Evolutionary conservation across 2,329 filamentous ascomycete genomes (phyloP), one percentile per base, ranked within the genome.

Genomic region (Pseudogymnoascus sp.): DNA sequence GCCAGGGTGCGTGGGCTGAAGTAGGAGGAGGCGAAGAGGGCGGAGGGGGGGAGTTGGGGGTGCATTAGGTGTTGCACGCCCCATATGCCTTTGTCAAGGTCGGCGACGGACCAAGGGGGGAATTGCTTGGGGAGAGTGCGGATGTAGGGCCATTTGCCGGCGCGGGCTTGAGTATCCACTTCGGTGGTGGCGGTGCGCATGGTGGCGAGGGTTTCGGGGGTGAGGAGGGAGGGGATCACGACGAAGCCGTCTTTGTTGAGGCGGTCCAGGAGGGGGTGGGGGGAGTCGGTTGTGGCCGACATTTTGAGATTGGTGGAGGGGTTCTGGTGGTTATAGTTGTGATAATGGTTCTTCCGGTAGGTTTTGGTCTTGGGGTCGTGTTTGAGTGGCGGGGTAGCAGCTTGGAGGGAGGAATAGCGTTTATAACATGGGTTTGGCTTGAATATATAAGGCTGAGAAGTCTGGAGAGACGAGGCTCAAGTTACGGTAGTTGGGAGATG

Each of bases 41-140:
- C 74, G 4, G 84, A 80, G 62, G 83, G 82, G 0, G 85, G 82
- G 68, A 93, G 84, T 1, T 81, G 78, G 0, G 91, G 91, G 74
- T 93, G 88, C 70, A 96, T 80, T 4, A 96, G 82, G 75, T 93
- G 89, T 79, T 96, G 91, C 2, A 96, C 88, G 66, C 91, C 91
- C 92, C 91, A 96, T 75, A 96, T 96, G 19, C 90, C 90, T 61
- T 81, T 74, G 1, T 78, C 75, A 0, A 79, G 78, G 1, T 81
- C 77, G 60, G 80, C 78, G n/a, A 79, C 79, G 4, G 83, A 79
- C 91, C 91, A 96, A 0, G 92, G 92, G 0, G 91, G 92, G 77
- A 96, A 96, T 76, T 96, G 91, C 75, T 96, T 96, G 62, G 90
- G 90, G 2, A 95, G 84, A 0, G 90, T 93, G 67, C 91, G 89